Evolutionary conservation across 2,329 filamentous ascomycete genomes (phyloP).

Genomic region (Cladosporium sp.): DNA sequence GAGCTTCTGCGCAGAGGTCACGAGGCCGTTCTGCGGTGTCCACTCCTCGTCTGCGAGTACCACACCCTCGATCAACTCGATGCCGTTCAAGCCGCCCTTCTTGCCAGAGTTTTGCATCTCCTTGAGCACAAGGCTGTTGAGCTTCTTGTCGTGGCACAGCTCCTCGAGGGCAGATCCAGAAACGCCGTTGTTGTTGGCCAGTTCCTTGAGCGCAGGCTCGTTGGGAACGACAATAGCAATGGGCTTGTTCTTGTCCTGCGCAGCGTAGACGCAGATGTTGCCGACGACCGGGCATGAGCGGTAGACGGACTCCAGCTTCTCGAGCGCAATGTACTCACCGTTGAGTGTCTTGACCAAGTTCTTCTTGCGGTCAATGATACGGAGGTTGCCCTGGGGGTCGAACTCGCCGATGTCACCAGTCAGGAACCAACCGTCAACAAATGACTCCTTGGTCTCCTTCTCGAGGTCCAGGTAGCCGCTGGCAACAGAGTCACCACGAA

Average conservation of each 20-base stretch:
- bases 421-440: conserved; percentile 90
- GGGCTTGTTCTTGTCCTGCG: conserved; percentile 71
- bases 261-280: conserved; percentile 86
- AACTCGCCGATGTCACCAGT: conserved; percentile 95
- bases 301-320: conserved; percentile 92
- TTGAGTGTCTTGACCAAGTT: conserved; percentile 95
- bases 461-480: conserved; percentile 81
- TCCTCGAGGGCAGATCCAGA: conserved; percentile 62
- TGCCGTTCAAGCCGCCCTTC: conserved; percentile 64
- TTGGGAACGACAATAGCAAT: conserved; percentile 74
- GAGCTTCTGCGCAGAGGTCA: conserved; percentile 55
- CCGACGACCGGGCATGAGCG: conserved; percentile 74
- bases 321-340: conserved; percentile 94
- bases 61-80: conserved; percentile 75
- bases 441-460: conserved; percentile 74
- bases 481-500: conserved; percentile 75
- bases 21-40: conserved; percentile 69
- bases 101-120: conserved; percentile 66
- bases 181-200: conserved; percentile 60
- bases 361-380: conserved; percentile 95
- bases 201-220: conserved; percentile 57
- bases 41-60: conserved; percentile 83
- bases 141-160: conserved; percentile 66
- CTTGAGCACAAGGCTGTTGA: conserved; percentile 66
- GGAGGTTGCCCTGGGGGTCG: conserved; percentile 73